Evolutionary conservation across 495 filamentous ascomycete genomes (phyloP), one percentile per base, ranked within the genome.

Genomic region (Tetracladium marchalianum): DNA sequence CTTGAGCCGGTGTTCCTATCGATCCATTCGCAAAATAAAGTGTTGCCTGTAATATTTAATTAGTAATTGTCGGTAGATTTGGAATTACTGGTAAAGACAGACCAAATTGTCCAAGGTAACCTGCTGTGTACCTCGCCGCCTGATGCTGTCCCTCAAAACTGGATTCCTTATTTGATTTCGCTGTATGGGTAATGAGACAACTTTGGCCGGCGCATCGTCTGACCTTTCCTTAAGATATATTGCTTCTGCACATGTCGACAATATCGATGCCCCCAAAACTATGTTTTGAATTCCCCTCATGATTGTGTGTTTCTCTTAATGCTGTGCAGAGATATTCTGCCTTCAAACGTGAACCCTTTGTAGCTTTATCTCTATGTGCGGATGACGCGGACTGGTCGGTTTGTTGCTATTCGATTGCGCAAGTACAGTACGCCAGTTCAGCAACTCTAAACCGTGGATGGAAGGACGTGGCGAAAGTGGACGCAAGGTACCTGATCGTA

Each of bases 11-110:
- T 13, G 86, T 87, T 32, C 86, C 86, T 48, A 92, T 54, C 10
- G 76, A 81, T 33, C 77, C 67, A 58, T 87, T 87, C 47, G 79
- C 73, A 57, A 78, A 83, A 56, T 92, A 92, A 12, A 86, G 65
- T 35, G 69, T 73, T 66, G 77, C 66, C 72, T 80, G 37, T 35
- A 9, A 18, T 15, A 13, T 33, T 35, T 55, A 32, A 62, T 49
- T 12, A 32, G 35, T 43, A n/a, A 4, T 31, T 9, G 13, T n/a
- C n/a, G n/a, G n/a, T 27, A 16, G 1, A 31, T 35, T 4, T 19
- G 10, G 13, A 17, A n/a, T 51, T 50, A n/a, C 8, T 17, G 22
- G 39, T 16, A 45, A 13, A 11, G 34, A 54, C 52, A 10, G 40
- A 76, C 72, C 61, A 67, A 61, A 45, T 77, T 77, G 51, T 75